Percentiles rank a stretch among this genome's conserved stretches.
Conservation (phyloP, 176 grass and related monocot species). For the Lolium multiflorum region DNA sequence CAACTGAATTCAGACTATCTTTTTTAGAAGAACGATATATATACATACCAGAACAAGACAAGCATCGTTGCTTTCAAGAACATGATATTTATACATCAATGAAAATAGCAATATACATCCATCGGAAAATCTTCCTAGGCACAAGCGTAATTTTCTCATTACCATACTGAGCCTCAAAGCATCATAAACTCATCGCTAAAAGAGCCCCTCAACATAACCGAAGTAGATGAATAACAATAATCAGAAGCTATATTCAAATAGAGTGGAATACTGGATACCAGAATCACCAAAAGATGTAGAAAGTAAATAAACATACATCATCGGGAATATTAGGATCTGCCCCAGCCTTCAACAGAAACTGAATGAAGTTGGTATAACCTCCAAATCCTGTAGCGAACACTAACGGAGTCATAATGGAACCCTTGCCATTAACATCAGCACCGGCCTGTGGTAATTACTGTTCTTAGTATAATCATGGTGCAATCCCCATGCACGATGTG, state of each 20-base stretch:
- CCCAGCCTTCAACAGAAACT: conserved; percentile 39
- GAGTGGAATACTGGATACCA: conserved; percentile 1
- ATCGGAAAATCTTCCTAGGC: not conserved
- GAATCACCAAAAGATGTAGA: not conserved
- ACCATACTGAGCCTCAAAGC: not conserved
- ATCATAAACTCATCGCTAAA: conserved; percentile 16
- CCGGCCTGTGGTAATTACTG: conserved; percentile 41
- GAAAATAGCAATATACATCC: not conserved
- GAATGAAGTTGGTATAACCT: conserved; percentile 42
- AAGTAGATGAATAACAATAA: not conserved
- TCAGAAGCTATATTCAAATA: not conserved
- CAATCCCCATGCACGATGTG: not conserved
- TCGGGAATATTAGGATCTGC: conserved; percentile 49
- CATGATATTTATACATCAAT: not conserved
- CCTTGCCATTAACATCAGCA: conserved; percentile 48
- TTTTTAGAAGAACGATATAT: not conserved
- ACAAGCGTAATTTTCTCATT: not conserved
- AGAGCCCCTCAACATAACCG: not conserved
- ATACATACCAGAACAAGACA: not conserved
- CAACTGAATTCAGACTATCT: not conserved
- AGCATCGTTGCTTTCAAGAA: not conserved
- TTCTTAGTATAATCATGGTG: conserved; percentile 10
- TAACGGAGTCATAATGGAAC: conserved; percentile 1
- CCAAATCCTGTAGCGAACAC: not conserved
- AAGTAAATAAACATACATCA: conserved; percentile 40